Evolutionary conservation across 2,329 filamentous ascomycete genomes (phyloP).

Genomic region (Talaromyces funiculosus): DNA sequence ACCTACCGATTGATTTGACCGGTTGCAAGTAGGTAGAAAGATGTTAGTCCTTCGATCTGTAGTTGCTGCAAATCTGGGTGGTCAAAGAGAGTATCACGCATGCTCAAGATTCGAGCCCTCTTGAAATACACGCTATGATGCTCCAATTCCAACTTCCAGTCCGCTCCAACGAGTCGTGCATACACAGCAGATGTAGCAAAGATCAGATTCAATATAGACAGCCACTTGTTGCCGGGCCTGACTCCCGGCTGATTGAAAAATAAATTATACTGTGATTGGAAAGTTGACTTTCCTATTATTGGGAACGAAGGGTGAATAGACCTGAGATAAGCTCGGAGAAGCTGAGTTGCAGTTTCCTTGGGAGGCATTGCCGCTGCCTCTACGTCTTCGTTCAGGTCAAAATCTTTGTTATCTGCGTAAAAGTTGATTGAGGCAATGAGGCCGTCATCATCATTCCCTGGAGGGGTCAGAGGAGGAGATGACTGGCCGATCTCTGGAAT

Average conservation of each 20-base stretch:
- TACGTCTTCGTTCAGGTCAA: constrained; percentile 29
- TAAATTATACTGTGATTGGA: constrained; percentile 38
- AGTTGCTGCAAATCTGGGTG: constrained; percentile 40
- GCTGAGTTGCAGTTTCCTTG: constrained; percentile 31
- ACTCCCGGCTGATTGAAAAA: constrained; percentile 31
- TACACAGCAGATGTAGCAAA: constrained; percentile 41
- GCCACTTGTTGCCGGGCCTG: constrained; percentile 36
- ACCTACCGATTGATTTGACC: constrained; percentile 41
- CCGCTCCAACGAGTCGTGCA: constrained; percentile 31
- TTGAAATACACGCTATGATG: constrained; percentile 39
- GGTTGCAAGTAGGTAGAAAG: constrained; percentile 37
- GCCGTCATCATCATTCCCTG: constrained; percentile 20
- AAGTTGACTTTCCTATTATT: constrained; percentile 37
- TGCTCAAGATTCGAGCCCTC: constrained; percentile 33
- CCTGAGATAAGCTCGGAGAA: constrained; percentile 38
- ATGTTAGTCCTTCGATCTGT: constrained; percentile 38
- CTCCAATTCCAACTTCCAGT: constrained; percentile 33
- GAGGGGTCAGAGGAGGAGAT: constrained; percentile 24
- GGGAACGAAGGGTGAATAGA: constrained; percentile 43
- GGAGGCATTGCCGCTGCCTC: constrained; percentile 35
- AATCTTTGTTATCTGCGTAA: constrained; percentile 38
- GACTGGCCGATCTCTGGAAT: constrained; percentile 23
- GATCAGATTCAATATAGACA: constrained; percentile 42
- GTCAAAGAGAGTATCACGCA: constrained; percentile 36
- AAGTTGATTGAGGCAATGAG: constrained; percentile 30